phyloP scores from a whole-genome alignment of 805 yeast species.

The Candida awuae region DNA sequence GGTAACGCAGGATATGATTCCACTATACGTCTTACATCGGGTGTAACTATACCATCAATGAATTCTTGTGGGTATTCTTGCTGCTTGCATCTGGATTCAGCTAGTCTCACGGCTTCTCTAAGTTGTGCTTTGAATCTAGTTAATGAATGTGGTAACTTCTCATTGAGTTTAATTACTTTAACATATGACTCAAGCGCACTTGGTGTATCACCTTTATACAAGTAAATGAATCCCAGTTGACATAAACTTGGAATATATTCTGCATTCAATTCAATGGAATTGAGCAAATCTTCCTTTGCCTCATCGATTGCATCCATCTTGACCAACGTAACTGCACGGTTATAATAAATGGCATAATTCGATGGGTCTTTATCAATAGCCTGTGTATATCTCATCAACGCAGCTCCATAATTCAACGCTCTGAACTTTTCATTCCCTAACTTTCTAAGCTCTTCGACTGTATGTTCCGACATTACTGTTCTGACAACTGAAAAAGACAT shows the following conservation, averaged over 20 bases:
- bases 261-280: conserved; percentile 27
- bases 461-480: neutral
- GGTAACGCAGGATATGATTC: conserved; percentile 17
- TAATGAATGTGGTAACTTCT: conserved; percentile 15
- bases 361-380: conserved; percentile 29
- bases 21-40: conserved; percentile 17
- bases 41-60: conserved; percentile 23
- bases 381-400: conserved; percentile 31
- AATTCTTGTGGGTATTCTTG: conserved; percentile 27
- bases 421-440: conserved; percentile 26
- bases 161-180: conserved; percentile 24
- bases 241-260: conserved; percentile 33
- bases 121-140: conserved; percentile 22
- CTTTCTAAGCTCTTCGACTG: conserved; percentile 16
- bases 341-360: conserved; percentile 29
- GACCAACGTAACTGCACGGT: conserved; percentile 35
- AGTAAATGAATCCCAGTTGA: conserved; percentile 30
- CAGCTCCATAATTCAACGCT: conserved; percentile 24
- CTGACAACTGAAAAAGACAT: no score
- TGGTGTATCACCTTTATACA: conserved; percentile 31
- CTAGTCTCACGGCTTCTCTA: conserved; percentile 22
- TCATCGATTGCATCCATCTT: conserved; percentile 28
- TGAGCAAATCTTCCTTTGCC: conserved; percentile 31
- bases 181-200: conserved; percentile 32
- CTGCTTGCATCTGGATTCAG: conserved; percentile 26